Base-by-base conservation (phyloP, 2,329 filamentous ascomycete species). In the Pseudogymnoascus sp. region DNA sequence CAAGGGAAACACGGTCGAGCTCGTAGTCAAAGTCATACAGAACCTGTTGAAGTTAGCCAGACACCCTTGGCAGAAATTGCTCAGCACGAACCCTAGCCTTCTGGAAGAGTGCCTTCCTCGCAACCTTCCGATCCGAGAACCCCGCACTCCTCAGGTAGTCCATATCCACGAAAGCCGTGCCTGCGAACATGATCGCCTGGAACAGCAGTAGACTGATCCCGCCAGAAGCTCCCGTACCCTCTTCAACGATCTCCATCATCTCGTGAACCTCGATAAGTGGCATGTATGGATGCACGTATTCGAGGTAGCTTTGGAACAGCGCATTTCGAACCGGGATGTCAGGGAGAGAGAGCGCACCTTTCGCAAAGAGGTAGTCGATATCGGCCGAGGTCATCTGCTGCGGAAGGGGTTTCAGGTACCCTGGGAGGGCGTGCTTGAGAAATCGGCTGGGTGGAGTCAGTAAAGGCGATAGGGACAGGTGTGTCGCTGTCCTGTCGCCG, bases 221-320 rank as follows among this genome's bases (percentile, higher is more conserved):
- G 14, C 87, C 86, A 26, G 26, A 26, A 26, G 26, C 26, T 26
- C 26, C 26, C 26, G 26, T 26, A 26, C 68, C 31, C 31, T 35
- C 31, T 8, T 35, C 10, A 11, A 14, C 10, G 21, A 37, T 31
- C 5, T 63, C 56, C 4, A 40, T 29, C 7, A 21, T 24, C 14
- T 35, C 59, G 4, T 85, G 75, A 71, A 87, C 71, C 78, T 90
- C 91, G 66, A 97, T 78, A 33, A 96, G 79, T 29, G 93, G 93
- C 91, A 97, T 96, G 74, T 91, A 97, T 1, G 93, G 91, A 74
- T 97, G 89, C 6, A 97, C 91, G 73, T 89, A 96, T 77, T 96
- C 90, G 26, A 26, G 26, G 26, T 26, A 26, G 26, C 26, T 26
- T 26, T 26, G 26, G 26, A 26, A 26, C 26, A 26, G 26, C 26